Percentiles rank a stretch among this genome's conserved stretches.
These are phyloP conservation scores for Scedosporium dehoogii DNA, from an alignment of 2,329 filamentous ascomycete genomes.

Conservation along the genomic window DNA sequence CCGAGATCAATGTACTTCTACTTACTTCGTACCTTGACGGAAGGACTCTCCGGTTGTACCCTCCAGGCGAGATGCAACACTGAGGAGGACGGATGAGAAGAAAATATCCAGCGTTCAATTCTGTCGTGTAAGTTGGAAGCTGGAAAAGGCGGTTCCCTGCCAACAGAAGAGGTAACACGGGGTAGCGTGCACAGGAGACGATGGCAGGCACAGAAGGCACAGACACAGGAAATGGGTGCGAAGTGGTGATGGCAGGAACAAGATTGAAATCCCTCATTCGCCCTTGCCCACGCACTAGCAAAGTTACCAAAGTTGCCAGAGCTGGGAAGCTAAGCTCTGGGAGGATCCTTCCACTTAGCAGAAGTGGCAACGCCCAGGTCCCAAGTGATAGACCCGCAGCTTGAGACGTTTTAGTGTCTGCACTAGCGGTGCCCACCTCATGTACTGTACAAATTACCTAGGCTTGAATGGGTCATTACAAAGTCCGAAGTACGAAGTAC, in stretches of 20 bases:
- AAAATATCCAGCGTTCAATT: background rate
- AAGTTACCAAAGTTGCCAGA: background rate
- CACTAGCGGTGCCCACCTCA: background rate
- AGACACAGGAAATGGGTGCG: background rate
- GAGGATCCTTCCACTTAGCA: no score
- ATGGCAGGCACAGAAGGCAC: no score
- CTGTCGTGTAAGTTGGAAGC: background rate
- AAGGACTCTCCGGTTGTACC: background rate
- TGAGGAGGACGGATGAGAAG: background rate
- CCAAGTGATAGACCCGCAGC: background rate
- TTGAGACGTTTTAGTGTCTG: background rate
- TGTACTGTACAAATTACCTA: background rate
- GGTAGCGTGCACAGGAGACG: background rate
- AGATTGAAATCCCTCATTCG: no score
- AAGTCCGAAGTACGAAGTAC: background rate
- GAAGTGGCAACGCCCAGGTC: no score
- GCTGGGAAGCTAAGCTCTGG: background rate
- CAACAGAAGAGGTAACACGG: background rate
- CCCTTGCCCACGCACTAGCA: no score
- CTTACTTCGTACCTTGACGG: background rate
- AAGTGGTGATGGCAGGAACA: no score
- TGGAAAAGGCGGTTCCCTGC: background rate
- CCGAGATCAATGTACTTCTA: background rate
- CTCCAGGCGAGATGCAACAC: background rate
- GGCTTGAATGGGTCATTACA: background rate